Percentiles rank a stretch among this genome's conserved stretches.
These are phyloP conservation scores for Hyphodiscus sp. DNA, from an alignment of 2,329 filamentous ascomycete genomes.

Conservation along the genomic window DNA sequence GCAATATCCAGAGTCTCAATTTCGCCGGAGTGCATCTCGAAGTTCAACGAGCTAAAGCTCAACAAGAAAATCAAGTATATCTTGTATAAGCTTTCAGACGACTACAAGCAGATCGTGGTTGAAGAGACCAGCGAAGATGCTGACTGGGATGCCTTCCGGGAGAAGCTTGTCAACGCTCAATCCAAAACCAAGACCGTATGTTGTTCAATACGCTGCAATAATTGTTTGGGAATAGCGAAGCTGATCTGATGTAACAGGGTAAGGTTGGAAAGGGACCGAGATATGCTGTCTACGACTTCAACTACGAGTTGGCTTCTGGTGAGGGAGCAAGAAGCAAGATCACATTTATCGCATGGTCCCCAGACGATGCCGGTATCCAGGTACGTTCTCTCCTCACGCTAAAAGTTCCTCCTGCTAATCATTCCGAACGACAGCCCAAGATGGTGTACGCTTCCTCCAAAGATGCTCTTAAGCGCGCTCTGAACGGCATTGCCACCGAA, in stretches of 20 bases:
- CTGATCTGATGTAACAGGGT: constrained; percentile 39
- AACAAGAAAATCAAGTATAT: constrained; percentile 78
- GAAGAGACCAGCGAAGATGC: constrained; percentile 62
- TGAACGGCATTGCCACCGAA: constrained; percentile 69
- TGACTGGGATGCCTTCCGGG: constrained; percentile 68
- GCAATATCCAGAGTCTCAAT: constrained; percentile 56
- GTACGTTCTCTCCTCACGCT: constrained; percentile 41
- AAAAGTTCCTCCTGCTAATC: not conserved
- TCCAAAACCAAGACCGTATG: constrained; percentile 63
- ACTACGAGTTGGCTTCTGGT: constrained; percentile 65
- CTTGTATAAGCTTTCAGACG: constrained; percentile 80
- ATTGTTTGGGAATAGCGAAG: not conserved
- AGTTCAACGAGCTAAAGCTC: constrained; percentile 79
- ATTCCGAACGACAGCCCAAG: constrained; percentile 53
- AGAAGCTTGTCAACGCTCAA: constrained; percentile 68
- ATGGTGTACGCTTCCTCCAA: constrained; percentile 90
- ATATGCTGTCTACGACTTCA: constrained; percentile 81
- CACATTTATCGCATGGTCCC: constrained; percentile 72
- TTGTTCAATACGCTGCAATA: constrained; percentile 3
- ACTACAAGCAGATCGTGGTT: constrained; percentile 76
- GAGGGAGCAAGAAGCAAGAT: constrained; percentile 76
- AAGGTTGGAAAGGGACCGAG: constrained; percentile 61
- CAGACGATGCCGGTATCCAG: constrained; percentile 73
- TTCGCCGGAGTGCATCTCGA: constrained; percentile 60
- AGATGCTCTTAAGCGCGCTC: constrained; percentile 73